Base-by-base conservation (phyloP, 148 eudicot species). In the Cornus florida region DNA sequence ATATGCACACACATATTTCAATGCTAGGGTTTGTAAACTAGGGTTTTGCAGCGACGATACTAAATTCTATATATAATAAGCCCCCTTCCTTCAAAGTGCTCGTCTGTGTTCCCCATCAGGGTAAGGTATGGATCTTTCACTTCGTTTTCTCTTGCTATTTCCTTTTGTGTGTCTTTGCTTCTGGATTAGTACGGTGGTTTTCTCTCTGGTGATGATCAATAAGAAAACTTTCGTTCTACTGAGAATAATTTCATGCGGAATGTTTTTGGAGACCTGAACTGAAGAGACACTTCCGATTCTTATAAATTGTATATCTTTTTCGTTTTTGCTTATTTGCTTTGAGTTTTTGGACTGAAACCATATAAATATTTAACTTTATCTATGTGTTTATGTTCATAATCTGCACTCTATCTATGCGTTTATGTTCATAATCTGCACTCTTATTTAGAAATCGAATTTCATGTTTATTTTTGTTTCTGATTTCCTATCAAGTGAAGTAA, bases 201-300 rank as follows among this genome's bases (percentile, higher is more conserved):
- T 50, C 70, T 75, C 77, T 75, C 70, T 62, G 22, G 38, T 75
- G 77, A 75, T 75, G 77, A 75, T 75, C 4, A 64, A 39, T 50
- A 11, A 6, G 3, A n/a, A n/a, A 75, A 75, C 70, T 62, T 75
- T 75, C 77, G 77, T 75, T 75, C 77, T 75, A n/a, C 77, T 32
- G 70, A 75, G 77, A 75, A 10, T 0, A 60, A 59, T 75, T 64
- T 19, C 53, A 41, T 75, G 77, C 70, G 69, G 77, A 72, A 75
- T 33, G 19, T 28, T 62, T 75, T 19, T 75, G 77, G 77, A 75
- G 77, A 75, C 77, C 77, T 75, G 57, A 75, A 75, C 77, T 75
- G 77, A 75, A 62, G 77, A 75, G 77, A 75, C 70, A 10, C 7
- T 20, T 19, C 20, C 20, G 6, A 19, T 62, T 13, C 11, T 1